Conservation (phyloP, 305 asterid genomes). For the Fraxinus sp. region DNA sequence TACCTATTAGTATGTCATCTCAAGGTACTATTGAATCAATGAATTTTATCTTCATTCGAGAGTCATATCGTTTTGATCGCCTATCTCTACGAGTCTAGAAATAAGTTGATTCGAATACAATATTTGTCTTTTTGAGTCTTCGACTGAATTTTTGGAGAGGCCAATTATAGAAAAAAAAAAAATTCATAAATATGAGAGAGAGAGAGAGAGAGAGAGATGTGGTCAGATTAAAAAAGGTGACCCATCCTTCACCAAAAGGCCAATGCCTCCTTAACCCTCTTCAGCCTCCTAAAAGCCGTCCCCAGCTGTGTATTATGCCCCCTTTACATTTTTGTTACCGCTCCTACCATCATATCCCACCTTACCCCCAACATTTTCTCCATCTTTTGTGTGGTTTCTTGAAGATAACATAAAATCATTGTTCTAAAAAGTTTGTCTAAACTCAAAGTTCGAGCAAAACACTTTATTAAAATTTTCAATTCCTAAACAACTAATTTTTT, state of each 20-base stretch:
- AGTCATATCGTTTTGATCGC: no score
- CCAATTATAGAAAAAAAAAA: neutral
- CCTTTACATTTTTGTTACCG: conserved; percentile 37
- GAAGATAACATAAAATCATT: neutral
- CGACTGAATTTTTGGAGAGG: neutral
- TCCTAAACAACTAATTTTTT: no score
- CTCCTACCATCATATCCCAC: neutral
- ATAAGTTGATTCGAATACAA: no score
- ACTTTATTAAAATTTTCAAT: no score
- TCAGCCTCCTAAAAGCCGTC: conserved; percentile 45
- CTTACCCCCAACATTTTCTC: neutral
- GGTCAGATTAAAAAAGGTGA: conserved; percentile 34
- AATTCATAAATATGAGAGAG: neutral
- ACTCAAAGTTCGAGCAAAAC: no score
- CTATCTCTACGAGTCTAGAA: no score
- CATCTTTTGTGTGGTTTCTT: neutral
- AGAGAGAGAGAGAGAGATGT: neutral
- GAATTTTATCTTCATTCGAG: no score
- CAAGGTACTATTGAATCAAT: no score
- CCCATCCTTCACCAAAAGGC: conserved; percentile 47
- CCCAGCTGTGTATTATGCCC: conserved; percentile 42
- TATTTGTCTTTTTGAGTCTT: no score
- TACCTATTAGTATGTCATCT: no score
- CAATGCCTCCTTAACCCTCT: conserved; percentile 33
- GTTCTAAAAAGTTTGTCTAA: no score